Base-by-base conservation (phyloP, 2,329 filamentous ascomycete genomes). In the Paradendryphiella salina region DNA sequence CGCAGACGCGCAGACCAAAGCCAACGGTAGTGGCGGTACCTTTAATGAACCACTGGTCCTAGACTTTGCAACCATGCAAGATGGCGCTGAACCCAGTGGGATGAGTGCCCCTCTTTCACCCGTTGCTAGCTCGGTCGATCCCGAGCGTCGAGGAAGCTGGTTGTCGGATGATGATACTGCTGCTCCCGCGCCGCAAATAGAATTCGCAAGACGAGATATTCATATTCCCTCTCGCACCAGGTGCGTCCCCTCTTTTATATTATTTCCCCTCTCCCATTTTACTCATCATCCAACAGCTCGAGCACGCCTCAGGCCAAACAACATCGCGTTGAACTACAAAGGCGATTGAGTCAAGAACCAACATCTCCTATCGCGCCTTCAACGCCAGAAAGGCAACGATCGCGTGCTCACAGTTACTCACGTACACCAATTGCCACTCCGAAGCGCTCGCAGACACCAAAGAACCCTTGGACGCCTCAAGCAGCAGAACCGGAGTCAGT, bases 201-300 rank as follows among this genome's bases (percentile, higher is more conserved):
- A 74, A 48, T 68, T 74, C 39, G 66, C 67, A 17, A 65, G 65
- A 15, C 59, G 71, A 38, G 66, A 66, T 31, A 73, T 73, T 40
- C 70, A 73, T 56, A 66, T 73, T 33, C 70, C 70, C 14, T 65
- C 62, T 31, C 60, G 71, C 18, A 73, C 70, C 50, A 74, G 70
- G 71, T 73, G 59, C 29, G 52, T 23, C 10, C 8, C 34, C 18
- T 40, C 13, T 46, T 31, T 28, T 33, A 13, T 39, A 31, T 21
- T 26, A 13, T 26, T 42, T 4, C 3, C 13, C 35, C 21, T 1
- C 17, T 29, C 26, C n/a, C 31, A 44, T 28, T 15, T 23, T 23
- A 36, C 63, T 68, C 39, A 66, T 53, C 9, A 18, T 35, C 38
- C 11, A 20, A 20, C 40, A 65, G 63, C 52, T 70, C 64, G 14